These are phyloP conservation scores for Trichoderma sp. DNA, from an alignment of 2,329 filamentous ascomycete species.

Conservation along the genomic window DNA sequence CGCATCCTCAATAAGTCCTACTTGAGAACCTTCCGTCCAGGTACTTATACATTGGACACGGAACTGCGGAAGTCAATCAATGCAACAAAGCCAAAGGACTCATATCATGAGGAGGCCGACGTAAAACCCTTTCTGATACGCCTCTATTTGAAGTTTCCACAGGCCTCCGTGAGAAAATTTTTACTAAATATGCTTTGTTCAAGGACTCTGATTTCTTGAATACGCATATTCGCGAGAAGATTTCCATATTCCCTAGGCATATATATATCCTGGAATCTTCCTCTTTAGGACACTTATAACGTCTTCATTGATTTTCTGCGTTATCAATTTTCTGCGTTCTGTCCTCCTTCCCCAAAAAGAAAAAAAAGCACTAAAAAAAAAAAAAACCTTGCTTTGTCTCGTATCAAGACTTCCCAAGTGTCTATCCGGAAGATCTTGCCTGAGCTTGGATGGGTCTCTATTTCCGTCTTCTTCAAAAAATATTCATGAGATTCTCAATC, in stretches of 20 bases:
- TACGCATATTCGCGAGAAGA: not conserved
- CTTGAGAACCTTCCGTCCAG: not conserved
- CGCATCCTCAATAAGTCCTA: not conserved
- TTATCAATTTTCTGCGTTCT: not conserved
- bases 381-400: not conserved
- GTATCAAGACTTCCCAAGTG: not conserved
- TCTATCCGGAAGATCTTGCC: not conserved
- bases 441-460: not conserved
- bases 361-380: not conserved
- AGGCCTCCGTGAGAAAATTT: not conserved
- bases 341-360: not conserved
- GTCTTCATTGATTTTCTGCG: not conserved
- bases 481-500: constrained; percentile 1
- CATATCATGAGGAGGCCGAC: no score
- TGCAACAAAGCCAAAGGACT: no score
- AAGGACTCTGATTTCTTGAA: not conserved
- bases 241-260: not conserved
- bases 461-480: not conserved
- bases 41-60: no score
- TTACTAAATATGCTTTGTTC: not conserved
- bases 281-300: not conserved
- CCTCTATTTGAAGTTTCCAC: no score
- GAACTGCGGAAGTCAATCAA: no score
- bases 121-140: no score
- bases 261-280: not conserved